phyloP scores from a whole-genome alignment of 78 protist genomes.

The Dictyostelium discoideum region dicty_2.7 NC_007089.4:4639501-4640000 shows the following conservation, averaged over 20 bases:
- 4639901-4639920: not conserved
- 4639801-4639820: too few species aligned
- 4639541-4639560: not conserved
- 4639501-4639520: conserved; percentile 10
- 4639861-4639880: conserved; percentile 8
- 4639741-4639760: not conserved
- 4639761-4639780: too few species aligned
- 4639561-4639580: not conserved
- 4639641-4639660: not conserved
- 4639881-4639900: not conserved
- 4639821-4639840: too few species aligned
- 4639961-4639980: not conserved
- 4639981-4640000: not conserved
- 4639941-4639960: not conserved
- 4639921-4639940: not conserved
- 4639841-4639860: too few species aligned
- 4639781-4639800: too few species aligned
- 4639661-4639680: not conserved
- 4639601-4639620: not conserved
- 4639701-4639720: not conserved
- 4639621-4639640: not conserved
- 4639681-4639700: not conserved
- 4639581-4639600: not conserved
- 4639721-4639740: too few species aligned
- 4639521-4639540: not conserved